These are phyloP conservation scores for Balansia obtecta DNA, from an alignment of 2,329 filamentous ascomycete species.

Conservation along the genomic window DNA sequence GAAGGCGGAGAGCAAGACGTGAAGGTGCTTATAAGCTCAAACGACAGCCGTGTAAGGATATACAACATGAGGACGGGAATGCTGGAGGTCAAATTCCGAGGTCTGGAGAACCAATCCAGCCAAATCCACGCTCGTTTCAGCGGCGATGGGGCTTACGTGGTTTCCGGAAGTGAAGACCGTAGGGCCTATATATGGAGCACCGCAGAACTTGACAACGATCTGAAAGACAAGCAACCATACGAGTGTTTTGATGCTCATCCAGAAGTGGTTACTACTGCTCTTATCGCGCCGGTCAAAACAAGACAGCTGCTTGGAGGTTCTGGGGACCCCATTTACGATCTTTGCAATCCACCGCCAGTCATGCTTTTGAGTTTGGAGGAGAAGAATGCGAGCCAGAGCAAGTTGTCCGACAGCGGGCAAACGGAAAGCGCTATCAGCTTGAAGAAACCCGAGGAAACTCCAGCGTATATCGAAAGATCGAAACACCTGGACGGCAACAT, in stretches of 20 bases:
- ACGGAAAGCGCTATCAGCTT: slow-evolving; percentile 18
- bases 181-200: slow-evolving; percentile 81
- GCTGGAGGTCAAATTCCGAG: slow-evolving; percentile 80
- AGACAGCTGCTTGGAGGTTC: slow-evolving; percentile 67
- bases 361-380: slow-evolving; percentile 67
- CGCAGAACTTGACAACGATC: slow-evolving; percentile 39
- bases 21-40: slow-evolving; percentile 84
- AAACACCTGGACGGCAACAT: slow-evolving; percentile 76
- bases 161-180: slow-evolving; percentile 86
- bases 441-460: slow-evolving; percentile 52
- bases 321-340: slow-evolving; percentile 86
- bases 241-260: slow-evolving; percentile 89
- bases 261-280: slow-evolving; percentile 76
- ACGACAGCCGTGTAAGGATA: slow-evolving; percentile 81
- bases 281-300: slow-evolving; percentile 71
- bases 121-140: slow-evolving; percentile 86
- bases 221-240: slow-evolving; percentile 67
- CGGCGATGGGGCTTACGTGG: slow-evolving; percentile 74
- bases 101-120: slow-evolving; percentile 78
- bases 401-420: slow-evolving; percentile 24
- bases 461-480: slow-evolving; percentile 64
- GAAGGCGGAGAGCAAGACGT: slow-evolving; percentile 45
- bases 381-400: slow-evolving; percentile 29
- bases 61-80: slow-evolving; percentile 81
- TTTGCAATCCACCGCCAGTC: slow-evolving; percentile 90